These are phyloP conservation scores for Blepharisma undulans DNA, from an alignment of 169 alveolate genomes.

Conservation along the genomic window DNA sequence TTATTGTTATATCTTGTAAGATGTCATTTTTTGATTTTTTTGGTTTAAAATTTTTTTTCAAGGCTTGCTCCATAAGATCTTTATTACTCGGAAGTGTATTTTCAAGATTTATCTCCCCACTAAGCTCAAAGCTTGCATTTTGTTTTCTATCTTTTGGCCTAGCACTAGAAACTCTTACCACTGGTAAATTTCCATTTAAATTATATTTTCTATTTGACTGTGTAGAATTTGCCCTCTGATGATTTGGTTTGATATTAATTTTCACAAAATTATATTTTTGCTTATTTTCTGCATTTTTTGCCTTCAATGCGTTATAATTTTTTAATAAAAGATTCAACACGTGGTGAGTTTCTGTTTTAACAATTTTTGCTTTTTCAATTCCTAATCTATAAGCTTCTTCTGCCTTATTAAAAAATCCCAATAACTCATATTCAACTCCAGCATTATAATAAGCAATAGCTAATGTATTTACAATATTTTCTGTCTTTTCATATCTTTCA, in stretches of 20 bases:
- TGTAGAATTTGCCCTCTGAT: not conserved
- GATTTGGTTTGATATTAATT: not conserved
- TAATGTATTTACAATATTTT: constrained; percentile 5
- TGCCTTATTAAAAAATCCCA: not conserved
- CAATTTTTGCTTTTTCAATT: not conserved
- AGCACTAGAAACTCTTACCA: not conserved
- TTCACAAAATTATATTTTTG: not conserved
- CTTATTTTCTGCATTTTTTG: not conserved
- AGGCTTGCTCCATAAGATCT: not conserved
- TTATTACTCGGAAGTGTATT: not conserved
- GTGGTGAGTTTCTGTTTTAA: not conserved
- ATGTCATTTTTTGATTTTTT: not conserved
- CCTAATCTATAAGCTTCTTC: not conserved
- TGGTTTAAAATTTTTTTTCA: not conserved
- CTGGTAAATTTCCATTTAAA: not conserved
- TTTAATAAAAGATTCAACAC: not conserved
- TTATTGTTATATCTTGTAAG: not conserved
- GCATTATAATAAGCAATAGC: constrained; percentile 25
- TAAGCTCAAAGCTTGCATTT: not conserved
- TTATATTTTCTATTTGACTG: not conserved
- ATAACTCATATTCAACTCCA: constrained; percentile 30
- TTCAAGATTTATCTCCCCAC: not conserved
- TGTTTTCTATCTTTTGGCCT: not conserved
- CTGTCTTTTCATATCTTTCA: not conserved
- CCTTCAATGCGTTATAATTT: not conserved